These are phyloP conservation scores for Nemania abortiva DNA, from an alignment of 2,329 filamentous ascomycete species.

Conservation along the genomic window DNA sequence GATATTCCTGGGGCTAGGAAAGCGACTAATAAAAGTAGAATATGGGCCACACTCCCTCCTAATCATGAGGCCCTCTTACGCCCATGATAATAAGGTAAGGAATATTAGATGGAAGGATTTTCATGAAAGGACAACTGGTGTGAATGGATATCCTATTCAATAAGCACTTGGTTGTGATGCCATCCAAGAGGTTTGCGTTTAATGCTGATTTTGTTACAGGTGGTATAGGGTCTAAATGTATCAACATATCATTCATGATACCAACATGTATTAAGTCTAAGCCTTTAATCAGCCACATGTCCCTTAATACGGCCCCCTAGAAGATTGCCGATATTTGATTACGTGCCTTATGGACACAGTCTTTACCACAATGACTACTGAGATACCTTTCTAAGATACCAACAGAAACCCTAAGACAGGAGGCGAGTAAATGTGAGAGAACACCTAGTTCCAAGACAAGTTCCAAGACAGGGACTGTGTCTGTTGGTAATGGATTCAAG, in stretches of 20 bases:
- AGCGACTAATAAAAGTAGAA: background rate
- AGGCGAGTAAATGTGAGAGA: constrained; percentile 1
- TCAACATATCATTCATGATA: background rate
- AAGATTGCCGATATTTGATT: background rate
- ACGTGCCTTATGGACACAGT: background rate
- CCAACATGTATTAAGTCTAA: background rate
- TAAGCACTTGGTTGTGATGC: background rate
- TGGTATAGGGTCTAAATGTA: background rate
- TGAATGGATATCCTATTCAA: background rate
- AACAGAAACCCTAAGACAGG: background rate
- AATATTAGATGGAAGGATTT: background rate
- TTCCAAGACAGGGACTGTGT: background rate
- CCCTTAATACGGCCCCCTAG: background rate
- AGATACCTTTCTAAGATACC: background rate
- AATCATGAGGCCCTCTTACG: background rate
- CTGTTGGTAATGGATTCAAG: background rate
- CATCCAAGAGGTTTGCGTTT: background rate
- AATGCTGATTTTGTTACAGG: background rate
- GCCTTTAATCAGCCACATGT: background rate
- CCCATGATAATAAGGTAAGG: background rate
- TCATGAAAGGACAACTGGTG: background rate
- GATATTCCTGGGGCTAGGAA: background rate
- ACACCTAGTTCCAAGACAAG: too few relatives aligned
- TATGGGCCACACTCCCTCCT: background rate
- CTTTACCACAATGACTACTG: background rate